Evolutionary conservation across 495 filamentous ascomycete species (phyloP).

Genomic region (Penicillium fimorum): DNA sequence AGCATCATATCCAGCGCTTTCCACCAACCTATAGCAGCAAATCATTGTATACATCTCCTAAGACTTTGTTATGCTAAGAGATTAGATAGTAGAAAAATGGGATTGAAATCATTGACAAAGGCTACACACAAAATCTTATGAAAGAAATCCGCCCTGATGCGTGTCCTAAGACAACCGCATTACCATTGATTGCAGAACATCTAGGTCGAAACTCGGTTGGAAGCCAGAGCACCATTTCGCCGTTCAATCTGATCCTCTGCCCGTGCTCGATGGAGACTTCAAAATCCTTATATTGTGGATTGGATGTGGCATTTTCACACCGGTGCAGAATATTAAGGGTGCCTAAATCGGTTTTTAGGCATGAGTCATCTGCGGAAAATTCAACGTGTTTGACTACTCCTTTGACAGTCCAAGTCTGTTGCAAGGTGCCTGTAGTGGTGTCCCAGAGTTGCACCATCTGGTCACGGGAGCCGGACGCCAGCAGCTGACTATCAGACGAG

Average conservation of each 20-base stretch:
- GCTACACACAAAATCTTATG: background rate
- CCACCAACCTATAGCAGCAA: too few species aligned
- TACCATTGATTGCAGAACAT: background rate
- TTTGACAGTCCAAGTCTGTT: background rate
- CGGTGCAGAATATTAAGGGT: background rate
- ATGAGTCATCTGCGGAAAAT: background rate
- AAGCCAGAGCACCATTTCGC: background rate
- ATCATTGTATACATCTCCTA: too few species aligned
- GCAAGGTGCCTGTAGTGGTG: background rate
- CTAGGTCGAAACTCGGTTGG: background rate
- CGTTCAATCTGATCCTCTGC: background rate
- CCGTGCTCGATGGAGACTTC: background rate
- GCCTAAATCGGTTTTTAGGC: background rate
- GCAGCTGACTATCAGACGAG: too few species aligned
- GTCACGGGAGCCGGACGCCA: too few species aligned
- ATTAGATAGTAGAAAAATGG: background rate
- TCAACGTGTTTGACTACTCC: too few species aligned
- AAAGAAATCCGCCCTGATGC: background rate
- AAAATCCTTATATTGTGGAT: background rate
- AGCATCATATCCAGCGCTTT: too few species aligned
- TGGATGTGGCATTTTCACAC: too few species aligned
- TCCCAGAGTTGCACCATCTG: too few species aligned
- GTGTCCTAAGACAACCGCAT: background rate
- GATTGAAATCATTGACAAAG: background rate
- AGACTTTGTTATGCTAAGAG: too few species aligned